phyloP scores from a whole-genome alignment of 2,329 filamentous ascomycete genomes.

The Stenocarpella maydis region DNA sequence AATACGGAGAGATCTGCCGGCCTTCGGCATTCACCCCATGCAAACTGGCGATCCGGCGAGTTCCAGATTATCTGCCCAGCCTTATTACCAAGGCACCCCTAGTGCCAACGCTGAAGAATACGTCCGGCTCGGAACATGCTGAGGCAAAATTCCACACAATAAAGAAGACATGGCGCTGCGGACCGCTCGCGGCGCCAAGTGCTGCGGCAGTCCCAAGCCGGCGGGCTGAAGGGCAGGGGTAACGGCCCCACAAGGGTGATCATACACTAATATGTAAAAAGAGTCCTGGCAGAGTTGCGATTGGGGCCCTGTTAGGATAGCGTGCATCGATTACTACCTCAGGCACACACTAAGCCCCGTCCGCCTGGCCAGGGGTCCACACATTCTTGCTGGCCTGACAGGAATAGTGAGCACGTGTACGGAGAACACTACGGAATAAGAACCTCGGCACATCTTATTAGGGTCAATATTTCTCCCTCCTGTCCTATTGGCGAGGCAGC shows the following conservation, averaged over 20 bases:
- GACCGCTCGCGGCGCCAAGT: background rate
- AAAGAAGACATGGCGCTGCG: background rate
- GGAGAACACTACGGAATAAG: too few species aligned
- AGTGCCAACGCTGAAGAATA: background rate
- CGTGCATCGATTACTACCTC: background rate
- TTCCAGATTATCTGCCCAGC: background rate
- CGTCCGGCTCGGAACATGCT: constrained; percentile 10
- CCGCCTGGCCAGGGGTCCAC: constrained; percentile 11
- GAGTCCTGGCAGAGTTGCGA: constrained; percentile 14
- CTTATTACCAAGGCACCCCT: background rate
- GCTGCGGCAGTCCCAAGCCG: background rate
- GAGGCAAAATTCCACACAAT: background rate
- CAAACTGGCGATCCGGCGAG: constrained; percentile 23
- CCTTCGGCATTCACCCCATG: constrained; percentile 10
- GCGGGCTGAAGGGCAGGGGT: background rate
- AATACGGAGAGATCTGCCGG: background rate
- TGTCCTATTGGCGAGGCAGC: background rate
- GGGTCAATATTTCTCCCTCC: background rate
- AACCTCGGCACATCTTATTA: background rate
- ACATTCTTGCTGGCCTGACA: background rate
- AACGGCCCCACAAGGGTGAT: constrained; percentile 6
- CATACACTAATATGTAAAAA: too few species aligned
- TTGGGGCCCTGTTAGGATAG: constrained; percentile 19
- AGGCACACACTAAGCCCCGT: constrained; percentile 12
- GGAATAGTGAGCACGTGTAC: too few species aligned